Conservation (phyloP, 768 basidiomycete species). For the Suillus variegatus region DNA sequence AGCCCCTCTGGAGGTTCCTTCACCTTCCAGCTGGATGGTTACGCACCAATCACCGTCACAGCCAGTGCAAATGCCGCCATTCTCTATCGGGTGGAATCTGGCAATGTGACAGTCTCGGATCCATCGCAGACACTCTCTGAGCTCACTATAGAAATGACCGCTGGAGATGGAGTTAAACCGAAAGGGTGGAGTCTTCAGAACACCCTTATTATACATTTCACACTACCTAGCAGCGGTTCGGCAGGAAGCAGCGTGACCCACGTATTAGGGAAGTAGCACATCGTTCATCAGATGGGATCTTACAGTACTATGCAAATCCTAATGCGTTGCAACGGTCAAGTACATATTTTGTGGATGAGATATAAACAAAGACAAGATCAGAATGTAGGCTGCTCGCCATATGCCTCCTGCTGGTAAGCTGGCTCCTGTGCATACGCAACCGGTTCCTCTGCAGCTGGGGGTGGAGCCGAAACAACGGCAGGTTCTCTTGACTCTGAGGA, state of each 20-base stretch:
- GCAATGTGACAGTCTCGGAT: slow-evolving; percentile 59
- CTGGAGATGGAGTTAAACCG: slow-evolving; percentile 22
- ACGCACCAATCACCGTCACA: slow-evolving; percentile 35
- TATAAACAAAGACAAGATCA: slow-evolving; percentile 36
- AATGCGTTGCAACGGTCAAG: background rate
- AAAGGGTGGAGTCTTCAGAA: slow-evolving; percentile 15
- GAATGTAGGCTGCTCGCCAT: slow-evolving; percentile 56
- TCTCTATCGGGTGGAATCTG: slow-evolving; percentile 42
- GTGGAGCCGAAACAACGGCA: slow-evolving; percentile 46
- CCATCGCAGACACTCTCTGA: slow-evolving; percentile 55
- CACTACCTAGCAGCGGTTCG: slow-evolving; percentile 46
- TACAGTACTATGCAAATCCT: background rate
- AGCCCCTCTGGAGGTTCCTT: slow-evolving; percentile 44
- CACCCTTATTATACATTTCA: slow-evolving; percentile 35
- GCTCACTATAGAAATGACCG: slow-evolving; percentile 38
- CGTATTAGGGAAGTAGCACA: slow-evolving; percentile 13
- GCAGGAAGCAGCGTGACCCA: slow-evolving; percentile 51
- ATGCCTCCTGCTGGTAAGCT: slow-evolving; percentile 44
- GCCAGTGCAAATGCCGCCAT: slow-evolving; percentile 45
- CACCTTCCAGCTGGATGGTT: slow-evolving; percentile 31
- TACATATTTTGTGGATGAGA: slow-evolving; percentile 4
- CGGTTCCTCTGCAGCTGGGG: slow-evolving; percentile 55
- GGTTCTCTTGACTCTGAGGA: slow-evolving; percentile 88
- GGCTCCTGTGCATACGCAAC: slow-evolving; percentile 32
- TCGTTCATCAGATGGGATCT: background rate